These are phyloP conservation scores for Penicillium atrosanguineum DNA, from an alignment of 495 filamentous ascomycete genomes.

Conservation along the genomic window DNA sequence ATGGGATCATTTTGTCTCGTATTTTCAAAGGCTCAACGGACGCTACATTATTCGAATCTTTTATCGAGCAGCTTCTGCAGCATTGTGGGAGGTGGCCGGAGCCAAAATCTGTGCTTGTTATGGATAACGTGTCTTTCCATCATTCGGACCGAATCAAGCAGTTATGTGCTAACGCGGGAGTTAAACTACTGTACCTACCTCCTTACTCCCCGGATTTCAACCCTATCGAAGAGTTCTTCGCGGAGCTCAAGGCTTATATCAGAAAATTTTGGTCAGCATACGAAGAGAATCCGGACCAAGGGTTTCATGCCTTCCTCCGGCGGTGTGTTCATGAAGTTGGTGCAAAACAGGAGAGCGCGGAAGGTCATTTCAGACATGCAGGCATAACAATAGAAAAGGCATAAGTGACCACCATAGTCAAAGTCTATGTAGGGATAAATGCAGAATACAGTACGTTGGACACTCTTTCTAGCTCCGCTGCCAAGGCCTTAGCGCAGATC, in stretches of 20 bases:
- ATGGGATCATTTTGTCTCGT: constrained; percentile 33
- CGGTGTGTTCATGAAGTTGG: constrained; percentile 27
- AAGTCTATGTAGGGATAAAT: too few relatives aligned
- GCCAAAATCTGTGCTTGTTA: constrained; percentile 41
- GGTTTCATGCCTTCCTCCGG: constrained; percentile 27
- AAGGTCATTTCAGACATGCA: constrained; percentile 27
- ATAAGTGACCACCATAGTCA: too few relatives aligned
- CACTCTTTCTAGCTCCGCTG: too few relatives aligned
- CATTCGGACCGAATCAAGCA: constrained; percentile 29
- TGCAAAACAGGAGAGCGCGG: constrained; percentile 14
- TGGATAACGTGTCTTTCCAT: constrained; percentile 47
- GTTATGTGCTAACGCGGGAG: constrained; percentile 23
- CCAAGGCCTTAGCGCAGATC: too few relatives aligned
- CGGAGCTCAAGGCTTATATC: constrained; percentile 27
- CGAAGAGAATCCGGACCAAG: constrained; percentile 35
- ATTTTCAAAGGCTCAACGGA: constrained; percentile 39
- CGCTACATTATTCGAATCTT: constrained; percentile 37
- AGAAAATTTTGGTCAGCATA: constrained; percentile 5
- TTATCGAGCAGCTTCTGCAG: constrained; percentile 37
- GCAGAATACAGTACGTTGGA: too few relatives aligned
- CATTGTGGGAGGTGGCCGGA: constrained; percentile 36
- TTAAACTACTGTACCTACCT: constrained; percentile 5
- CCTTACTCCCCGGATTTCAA: constrained; percentile 27
- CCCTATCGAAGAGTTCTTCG: constrained; percentile 28
- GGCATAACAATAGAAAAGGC: constrained; percentile 16